Conservation (phyloP, 2,329 filamentous ascomycete species). For the Magnaporthales sp. region DNA sequence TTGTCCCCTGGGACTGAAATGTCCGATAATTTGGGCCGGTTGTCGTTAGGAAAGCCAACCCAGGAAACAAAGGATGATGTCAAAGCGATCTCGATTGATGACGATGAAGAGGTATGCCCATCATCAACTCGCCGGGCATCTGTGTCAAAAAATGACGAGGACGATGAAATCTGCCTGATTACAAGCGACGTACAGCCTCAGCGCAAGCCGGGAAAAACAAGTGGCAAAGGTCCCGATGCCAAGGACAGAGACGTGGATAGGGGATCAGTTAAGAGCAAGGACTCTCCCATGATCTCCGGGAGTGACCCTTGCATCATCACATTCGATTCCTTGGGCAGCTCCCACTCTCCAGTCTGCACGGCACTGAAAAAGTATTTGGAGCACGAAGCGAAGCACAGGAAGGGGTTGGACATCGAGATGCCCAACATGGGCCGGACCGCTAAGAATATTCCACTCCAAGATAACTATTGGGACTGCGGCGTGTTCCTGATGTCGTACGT, state of each 20-base stretch:
- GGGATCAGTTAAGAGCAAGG: neutral
- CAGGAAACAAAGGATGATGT: neutral
- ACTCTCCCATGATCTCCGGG: neutral
- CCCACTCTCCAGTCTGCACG: slow-evolving; percentile 55
- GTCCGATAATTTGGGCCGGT: neutral
- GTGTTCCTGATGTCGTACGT: slow-evolving; percentile 80
- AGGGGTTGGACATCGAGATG: slow-evolving; percentile 29
- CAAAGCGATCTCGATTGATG: neutral
- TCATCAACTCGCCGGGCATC: neutral
- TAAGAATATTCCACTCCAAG: slow-evolving; percentile 66
- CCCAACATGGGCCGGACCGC: slow-evolving; percentile 52
- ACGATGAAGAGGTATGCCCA: neutral
- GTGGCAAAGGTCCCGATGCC: slow-evolving; percentile 24
- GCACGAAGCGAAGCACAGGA: slow-evolving; percentile 61
- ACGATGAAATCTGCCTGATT: neutral
- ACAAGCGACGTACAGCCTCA: slow-evolving; percentile 1
- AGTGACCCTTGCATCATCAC: slow-evolving; percentile 67
- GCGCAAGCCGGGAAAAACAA: slow-evolving; percentile 25
- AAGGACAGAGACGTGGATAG: slow-evolving; percentile 25
- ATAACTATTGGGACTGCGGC: slow-evolving; percentile 84
- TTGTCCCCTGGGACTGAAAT: neutral
- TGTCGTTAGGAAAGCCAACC: neutral
- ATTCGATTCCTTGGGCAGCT: slow-evolving; percentile 70
- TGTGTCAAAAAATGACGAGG: neutral
- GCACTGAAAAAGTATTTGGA: slow-evolving; percentile 69